Evolutionary conservation across 1,284 basidiomycete species (phyloP).

Genomic region (Irpex rosettiformis): DNA sequence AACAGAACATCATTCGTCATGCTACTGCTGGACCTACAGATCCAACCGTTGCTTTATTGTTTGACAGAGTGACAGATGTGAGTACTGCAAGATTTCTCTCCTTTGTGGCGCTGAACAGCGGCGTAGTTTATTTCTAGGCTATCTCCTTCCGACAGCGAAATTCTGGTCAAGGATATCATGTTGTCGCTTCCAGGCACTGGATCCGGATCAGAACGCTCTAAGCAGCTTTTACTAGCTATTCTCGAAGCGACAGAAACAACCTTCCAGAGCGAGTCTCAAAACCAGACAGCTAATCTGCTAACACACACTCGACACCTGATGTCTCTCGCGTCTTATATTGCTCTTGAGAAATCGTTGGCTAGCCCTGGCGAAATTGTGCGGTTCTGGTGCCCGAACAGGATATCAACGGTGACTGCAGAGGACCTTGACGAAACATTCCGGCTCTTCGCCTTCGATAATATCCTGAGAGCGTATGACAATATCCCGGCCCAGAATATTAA

Average conservation of each 20-base stretch:
- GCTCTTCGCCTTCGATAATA: slow-evolving; percentile 34
- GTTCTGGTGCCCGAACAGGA: slow-evolving; percentile 47
- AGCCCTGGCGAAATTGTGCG: slow-evolving; percentile 45
- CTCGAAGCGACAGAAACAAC: slow-evolving; percentile 37
- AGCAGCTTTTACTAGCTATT: slow-evolving; percentile 42
- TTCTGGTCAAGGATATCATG: slow-evolving; percentile 53
- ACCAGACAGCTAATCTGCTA: slow-evolving; percentile 22
- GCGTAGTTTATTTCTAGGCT: slow-evolving; percentile 49
- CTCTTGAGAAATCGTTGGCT: slow-evolving; percentile 39
- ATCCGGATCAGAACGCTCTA: slow-evolving; percentile 30
- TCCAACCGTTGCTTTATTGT: slow-evolving; percentile 46
- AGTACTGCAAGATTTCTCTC: slow-evolving; percentile 12
- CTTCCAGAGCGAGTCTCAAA: slow-evolving; percentile 35
- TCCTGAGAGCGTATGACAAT: neutral
- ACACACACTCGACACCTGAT: slow-evolving; percentile 41
- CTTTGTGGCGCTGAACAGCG: slow-evolving; percentile 6
- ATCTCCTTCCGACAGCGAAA: slow-evolving; percentile 36
- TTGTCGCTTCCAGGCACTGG: slow-evolving; percentile 45
- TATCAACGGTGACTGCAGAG: slow-evolving; percentile 44
- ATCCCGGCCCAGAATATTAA: neutral
- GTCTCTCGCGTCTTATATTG: slow-evolving; percentile 43
- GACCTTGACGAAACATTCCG: slow-evolving; percentile 41
- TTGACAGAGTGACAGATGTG: slow-evolving; percentile 49
- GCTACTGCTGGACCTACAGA: slow-evolving; percentile 39
- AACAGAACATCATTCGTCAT: slow-evolving; percentile 42